These are phyloP conservation scores for Lactarius psammicola DNA, from an alignment of 768 basidiomycete species.

Conservation along the genomic window DNA sequence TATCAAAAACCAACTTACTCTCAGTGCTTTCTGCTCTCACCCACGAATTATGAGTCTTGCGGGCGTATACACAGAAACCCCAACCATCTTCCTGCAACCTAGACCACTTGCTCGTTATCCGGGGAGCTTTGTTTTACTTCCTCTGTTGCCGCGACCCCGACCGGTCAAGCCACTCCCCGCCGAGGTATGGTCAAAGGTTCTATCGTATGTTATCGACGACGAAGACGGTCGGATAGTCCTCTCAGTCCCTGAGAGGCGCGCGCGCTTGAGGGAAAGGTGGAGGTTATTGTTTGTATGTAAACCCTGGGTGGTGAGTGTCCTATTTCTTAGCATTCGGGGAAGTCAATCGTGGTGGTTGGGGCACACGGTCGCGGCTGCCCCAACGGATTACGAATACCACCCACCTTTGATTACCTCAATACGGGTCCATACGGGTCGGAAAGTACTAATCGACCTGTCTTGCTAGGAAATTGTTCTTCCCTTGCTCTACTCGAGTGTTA, in stretches of 20 bases:
- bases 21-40: not conserved
- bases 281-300: conserved; percentile 29
- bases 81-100: conserved; percentile 54
- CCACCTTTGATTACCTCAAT: not conserved
- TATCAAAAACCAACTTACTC: not conserved
- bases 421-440: conserved; percentile 5
- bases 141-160: conserved; percentile 58
- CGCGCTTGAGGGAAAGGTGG: conserved; percentile 27
- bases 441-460: not conserved
- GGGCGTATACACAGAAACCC: conserved; percentile 11
- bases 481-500: conserved; percentile 58
- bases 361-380: not conserved
- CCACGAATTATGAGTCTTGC: conserved; percentile 15
- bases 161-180: conserved; percentile 56
- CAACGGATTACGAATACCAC: conserved; percentile 4
- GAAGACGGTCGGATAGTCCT: conserved; percentile 17
- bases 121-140: conserved; percentile 62
- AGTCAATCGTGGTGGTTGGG: not conserved
- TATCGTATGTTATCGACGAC: conserved; percentile 40
- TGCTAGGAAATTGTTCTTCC: conserved; percentile 64
- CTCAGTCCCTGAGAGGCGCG: conserved; percentile 17
- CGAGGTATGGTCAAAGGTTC: conserved; percentile 70
- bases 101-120: conserved; percentile 61
- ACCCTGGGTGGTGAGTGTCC: conserved; percentile 25
- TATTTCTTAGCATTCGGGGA: not conserved